Evolutionary conservation across 2,329 filamentous ascomycete species (phyloP), one percentile per base, ranked within the genome.

Genomic region (Aureobasidium sp.): DNA sequence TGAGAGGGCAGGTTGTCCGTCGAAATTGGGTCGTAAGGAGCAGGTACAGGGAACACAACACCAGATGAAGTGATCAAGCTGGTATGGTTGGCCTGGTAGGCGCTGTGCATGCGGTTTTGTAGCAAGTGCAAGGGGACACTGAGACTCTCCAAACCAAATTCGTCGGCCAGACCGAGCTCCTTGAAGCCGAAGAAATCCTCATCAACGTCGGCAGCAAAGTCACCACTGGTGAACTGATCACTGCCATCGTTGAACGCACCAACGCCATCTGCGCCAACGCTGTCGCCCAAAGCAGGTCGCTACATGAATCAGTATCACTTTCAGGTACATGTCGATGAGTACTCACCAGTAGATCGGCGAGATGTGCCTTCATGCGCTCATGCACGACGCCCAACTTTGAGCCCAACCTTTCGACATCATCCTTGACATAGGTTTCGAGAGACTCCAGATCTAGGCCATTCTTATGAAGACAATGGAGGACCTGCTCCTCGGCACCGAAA

Each of bases 131-230:
- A 82, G 27, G 95, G 94, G 39, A 99, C 94, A 59, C 90, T 92
- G 65, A 97, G 84, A 67, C 89, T 89, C 36, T 93, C 87, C 65
- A 94, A 82, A 20, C 92, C 92, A 72, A 97, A 88, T 72, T 99
- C 94, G 68, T 87, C 88, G 70, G 96, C 92, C 63, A 99, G 82
- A 47, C 94, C 94, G 50, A 99, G 84, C 64, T 96, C 92, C 72
- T 92, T 92, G 83, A 99, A 97, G 32, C 94, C 94, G 71, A 99
- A 99, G 83, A 97, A 99, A 77, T 99, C 94, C 78, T 99, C 94
- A 65, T 92, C 93, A 13, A 99, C 88, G 69, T 99, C 94, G 73
- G 97, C 94, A 0, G 94, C 94, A 73, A 99, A 99, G 74, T 99
- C 94, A 65, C 94, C 94, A 50, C 90, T 91, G 52, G 97, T 87